A percentile compares a stretch with the other conserved stretches of the same genome.
These are phyloP conservation scores for Boletus patriciae DNA, from an alignment of 768 basidiomycete species.

Conservation along the genomic window DNA sequence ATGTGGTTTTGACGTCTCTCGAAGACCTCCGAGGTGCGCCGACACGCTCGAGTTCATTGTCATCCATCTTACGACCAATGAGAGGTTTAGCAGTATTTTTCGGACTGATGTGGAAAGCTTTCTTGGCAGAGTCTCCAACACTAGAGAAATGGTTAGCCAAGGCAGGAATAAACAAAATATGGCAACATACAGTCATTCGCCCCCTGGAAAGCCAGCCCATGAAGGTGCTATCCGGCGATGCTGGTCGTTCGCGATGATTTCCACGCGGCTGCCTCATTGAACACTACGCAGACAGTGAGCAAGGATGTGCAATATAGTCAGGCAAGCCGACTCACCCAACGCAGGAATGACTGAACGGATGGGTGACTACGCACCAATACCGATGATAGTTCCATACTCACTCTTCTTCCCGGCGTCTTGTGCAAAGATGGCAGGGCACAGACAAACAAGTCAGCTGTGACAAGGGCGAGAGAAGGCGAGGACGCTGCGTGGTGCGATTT, in stretches of 20 bases:
- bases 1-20: too few relatives aligned
- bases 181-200: conserved; percentile 59
- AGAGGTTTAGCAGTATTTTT: conserved; percentile 94
- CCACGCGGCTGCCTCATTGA: conserved; percentile 80
- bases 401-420: conserved; percentile 53
- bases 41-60: conserved; percentile 74
- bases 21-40: too few relatives aligned
- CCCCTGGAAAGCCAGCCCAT: conserved; percentile 79
- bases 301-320: neutral
- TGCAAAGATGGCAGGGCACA: conserved; percentile 66
- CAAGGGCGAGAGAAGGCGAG: conserved; percentile 57
- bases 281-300: conserved; percentile 48
- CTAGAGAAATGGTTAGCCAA: conserved; percentile 11
- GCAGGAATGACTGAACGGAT: conserved; percentile 76
- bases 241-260: conserved; percentile 89
- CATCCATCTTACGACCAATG: conserved; percentile 83
- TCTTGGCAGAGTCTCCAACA: conserved; percentile 96
- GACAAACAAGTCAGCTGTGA: conserved; percentile 70
- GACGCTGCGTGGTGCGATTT: conserved; percentile 55
- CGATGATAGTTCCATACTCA: conserved; percentile 91
- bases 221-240: conserved; percentile 89
- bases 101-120: conserved; percentile 90
- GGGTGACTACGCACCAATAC: conserved; percentile 65
- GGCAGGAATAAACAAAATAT: neutral
- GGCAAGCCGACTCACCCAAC: conserved; percentile 66